These are phyloP conservation scores for Fusarium sp. DNA, from an alignment of 2,329 filamentous ascomycete species.

Conservation along the genomic window DNA sequence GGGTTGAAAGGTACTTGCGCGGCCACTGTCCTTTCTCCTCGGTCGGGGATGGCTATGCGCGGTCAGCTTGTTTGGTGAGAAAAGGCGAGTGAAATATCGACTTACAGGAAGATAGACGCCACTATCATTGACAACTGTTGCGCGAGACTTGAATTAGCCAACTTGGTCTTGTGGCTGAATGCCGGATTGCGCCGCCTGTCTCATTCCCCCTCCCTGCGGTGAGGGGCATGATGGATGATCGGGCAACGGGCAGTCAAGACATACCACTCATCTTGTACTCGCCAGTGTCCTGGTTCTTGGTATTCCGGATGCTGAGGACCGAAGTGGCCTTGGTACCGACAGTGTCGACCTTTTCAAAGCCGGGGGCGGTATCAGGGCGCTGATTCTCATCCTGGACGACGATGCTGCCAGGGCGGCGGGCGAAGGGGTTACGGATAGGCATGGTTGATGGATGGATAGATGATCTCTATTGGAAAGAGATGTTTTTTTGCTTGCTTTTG, in stretches of 20 bases:
- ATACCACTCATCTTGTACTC: slow-evolving; percentile 86
- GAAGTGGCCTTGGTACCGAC: slow-evolving; percentile 72
- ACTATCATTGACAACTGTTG: slow-evolving; percentile 90
- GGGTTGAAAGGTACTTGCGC: slow-evolving; percentile 63
- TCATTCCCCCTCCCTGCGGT: slow-evolving; percentile 9
- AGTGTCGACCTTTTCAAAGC: slow-evolving; percentile 73
- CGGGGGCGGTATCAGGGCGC: slow-evolving; percentile 56
- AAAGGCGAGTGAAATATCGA: not conserved
- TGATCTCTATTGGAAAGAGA: slow-evolving; percentile 9
- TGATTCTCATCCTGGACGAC: slow-evolving; percentile 65
- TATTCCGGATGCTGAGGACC: slow-evolving; percentile 71
- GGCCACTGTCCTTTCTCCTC: slow-evolving; percentile 88
- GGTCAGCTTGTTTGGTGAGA: slow-evolving; percentile 11
- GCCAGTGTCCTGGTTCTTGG: slow-evolving; percentile 71
- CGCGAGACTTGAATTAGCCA: slow-evolving; percentile 42
- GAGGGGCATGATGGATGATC: slow-evolving; percentile 9
- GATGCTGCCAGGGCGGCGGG: slow-evolving; percentile 65
- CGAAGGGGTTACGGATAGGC: slow-evolving; percentile 81
- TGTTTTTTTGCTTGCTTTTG: slow-evolving; percentile 6
- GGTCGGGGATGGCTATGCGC: slow-evolving; percentile 80
- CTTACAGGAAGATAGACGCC: slow-evolving; percentile 93
- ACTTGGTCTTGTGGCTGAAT: slow-evolving; percentile 41
- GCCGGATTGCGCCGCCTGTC: slow-evolving; percentile 32
- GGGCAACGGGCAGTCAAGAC: slow-evolving; percentile 46
- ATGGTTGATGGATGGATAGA: slow-evolving; percentile 55